These are phyloP conservation scores for Tulasnella sp. DNA, from an alignment of 768 basidiomycete genomes.

Conservation along the genomic window DNA sequence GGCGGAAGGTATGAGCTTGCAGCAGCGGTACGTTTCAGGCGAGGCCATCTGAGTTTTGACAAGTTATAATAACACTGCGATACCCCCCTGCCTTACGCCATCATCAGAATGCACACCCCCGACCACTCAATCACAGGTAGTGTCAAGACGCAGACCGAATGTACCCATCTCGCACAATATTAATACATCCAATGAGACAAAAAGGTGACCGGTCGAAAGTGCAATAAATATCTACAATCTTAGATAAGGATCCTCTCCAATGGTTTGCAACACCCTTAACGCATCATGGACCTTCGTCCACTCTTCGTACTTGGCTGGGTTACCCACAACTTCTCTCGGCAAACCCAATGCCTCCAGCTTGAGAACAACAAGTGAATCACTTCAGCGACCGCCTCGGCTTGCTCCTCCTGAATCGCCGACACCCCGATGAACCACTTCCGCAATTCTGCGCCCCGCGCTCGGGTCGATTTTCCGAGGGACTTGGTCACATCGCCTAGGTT, in stretches of 20 bases:
- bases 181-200: background rate
- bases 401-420: constrained; percentile 6
- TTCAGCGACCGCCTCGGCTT: constrained; percentile 15
- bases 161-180: too few relatives aligned
- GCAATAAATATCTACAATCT: background rate
- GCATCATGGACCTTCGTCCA: constrained; percentile 15
- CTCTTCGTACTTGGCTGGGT: background rate
- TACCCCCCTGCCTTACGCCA: too few relatives aligned
- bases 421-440: constrained; percentile 19
- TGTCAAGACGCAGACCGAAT: too few relatives aligned
- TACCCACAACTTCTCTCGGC: background rate
- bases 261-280: background rate
- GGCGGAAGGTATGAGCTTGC: too few relatives aligned
- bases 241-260: background rate
- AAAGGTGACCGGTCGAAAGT: background rate
- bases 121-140: too few relatives aligned
- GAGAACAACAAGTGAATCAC: constrained; percentile 15
- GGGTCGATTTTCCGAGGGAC: background rate
- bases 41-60: too few relatives aligned
- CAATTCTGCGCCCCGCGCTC: background rate
- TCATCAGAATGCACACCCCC: too few relatives aligned
- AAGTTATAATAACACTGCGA: too few relatives aligned
- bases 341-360: background rate
- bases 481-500: constrained; percentile 1
- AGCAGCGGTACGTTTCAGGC: too few relatives aligned